Evolutionary conservation across 2,329 filamentous ascomycete genomes (phyloP).

Genomic region (Pseudogymnoascus sp.): DNA sequence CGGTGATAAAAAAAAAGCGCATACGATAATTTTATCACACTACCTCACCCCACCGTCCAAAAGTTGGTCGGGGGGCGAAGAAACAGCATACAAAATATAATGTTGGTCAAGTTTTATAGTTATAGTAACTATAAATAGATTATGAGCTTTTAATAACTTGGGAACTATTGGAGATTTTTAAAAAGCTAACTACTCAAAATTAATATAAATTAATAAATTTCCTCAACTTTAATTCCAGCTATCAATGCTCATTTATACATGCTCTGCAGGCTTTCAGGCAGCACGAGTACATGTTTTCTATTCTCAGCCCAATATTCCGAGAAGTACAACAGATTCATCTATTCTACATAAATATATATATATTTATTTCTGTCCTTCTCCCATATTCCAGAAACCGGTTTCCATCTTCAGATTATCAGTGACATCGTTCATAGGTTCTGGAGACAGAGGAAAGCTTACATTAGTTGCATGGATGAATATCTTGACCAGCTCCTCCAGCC

Average conservation of each 20-base stretch:
- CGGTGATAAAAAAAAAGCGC: background rate
- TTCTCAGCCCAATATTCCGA: background rate
- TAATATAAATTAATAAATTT: background rate
- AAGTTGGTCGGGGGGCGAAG: too few relatives aligned
- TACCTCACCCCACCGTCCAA: background rate
- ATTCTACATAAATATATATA: background rate
- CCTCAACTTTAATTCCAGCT: background rate
- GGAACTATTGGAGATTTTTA: background rate
- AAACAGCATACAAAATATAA: background rate
- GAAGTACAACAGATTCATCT: background rate
- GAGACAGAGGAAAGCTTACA: conserved; percentile 39
- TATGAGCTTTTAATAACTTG: background rate
- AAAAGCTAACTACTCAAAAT: background rate
- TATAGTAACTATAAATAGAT: background rate
- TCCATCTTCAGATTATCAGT: conserved; percentile 49
- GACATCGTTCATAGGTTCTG: conserved; percentile 16
- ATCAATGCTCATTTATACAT: background rate
- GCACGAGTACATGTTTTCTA: background rate
- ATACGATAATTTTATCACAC: background rate
- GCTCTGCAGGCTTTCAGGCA: too few relatives aligned
- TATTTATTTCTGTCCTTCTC: conserved; percentile 27
- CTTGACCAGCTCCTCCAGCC: conserved; percentile 73
- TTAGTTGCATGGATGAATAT: conserved; percentile 86
- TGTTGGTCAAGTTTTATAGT: background rate
- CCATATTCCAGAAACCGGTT: conserved; percentile 70